Base-by-base conservation (phyloP, 805 yeast species). In the Sporopachydermia quercuum region DNA sequence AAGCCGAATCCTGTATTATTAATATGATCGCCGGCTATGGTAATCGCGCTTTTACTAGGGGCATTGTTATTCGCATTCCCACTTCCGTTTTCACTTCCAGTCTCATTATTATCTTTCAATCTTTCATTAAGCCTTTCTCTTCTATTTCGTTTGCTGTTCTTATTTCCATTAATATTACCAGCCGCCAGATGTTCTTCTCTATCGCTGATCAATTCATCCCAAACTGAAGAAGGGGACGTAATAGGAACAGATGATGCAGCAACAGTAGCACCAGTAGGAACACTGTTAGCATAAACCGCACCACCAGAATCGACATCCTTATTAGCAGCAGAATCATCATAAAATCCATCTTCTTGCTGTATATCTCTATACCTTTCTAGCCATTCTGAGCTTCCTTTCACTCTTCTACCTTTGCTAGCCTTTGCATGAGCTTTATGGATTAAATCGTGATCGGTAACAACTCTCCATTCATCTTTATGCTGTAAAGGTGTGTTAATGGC, bases 401-500 rank as follows among this genome's bases (percentile, higher is more conserved):
- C 16, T 11, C 14, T 15, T 19, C 19, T 37, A 45, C 8, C 47
- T 41, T 11, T 46, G 45, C 17, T 47, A 33, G 39, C 34, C 15
- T 18, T 16, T 11, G 15, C 37, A 4, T 16, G 16, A 15, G 17
- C 16, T 33, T 33, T 33, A n/a, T n/a, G n/a, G n/a, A n/a, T 33
- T 11, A 33, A 11, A 8, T 13, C 35, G n/a, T 6, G 30, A 19
- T 6, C 11, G 30, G 30, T 19, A 6, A 19, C 13, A 6, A 36
- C 16, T 38, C 4, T 40, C 36, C 16, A 34, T 34, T n/a, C n/a
- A n/a, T n/a, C n/a, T n/a, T n/a, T n/a, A n/a, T n/a, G n/a, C n/a
- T n/a, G n/a, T 4, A 49, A 45, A 8, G 69, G 61, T 5, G 70
- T 64, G 16, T 58, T 62, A 50, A 73, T 66, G 1, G 76, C 76